These are phyloP conservation scores for Candida oleophila DNA, from an alignment of 805 yeast species.

Conservation along the genomic window DNA sequence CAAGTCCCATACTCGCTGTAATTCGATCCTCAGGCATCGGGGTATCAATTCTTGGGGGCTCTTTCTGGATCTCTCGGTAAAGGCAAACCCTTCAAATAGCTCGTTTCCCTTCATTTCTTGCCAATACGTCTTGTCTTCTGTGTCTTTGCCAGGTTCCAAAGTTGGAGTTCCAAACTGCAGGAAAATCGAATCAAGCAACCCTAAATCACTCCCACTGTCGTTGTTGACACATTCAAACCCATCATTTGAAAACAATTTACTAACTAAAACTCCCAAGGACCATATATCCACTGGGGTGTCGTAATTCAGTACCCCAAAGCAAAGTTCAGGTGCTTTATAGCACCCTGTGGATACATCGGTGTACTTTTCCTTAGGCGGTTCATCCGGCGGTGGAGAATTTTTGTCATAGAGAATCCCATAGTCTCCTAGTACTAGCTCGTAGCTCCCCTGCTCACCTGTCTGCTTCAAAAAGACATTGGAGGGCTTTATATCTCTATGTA, in stretches of 20 bases:
- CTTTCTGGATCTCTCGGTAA: neutral
- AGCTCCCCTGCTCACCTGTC: constrained; percentile 11
- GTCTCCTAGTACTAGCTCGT: constrained; percentile 50
- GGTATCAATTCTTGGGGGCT: constrained; percentile 13
- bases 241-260: constrained; percentile 43
- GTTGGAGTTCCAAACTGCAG: constrained; percentile 62
- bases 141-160: constrained; percentile 11
- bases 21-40: constrained; percentile 14
- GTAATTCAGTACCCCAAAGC: constrained; percentile 60
- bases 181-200: constrained; percentile 55
- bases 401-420: constrained; percentile 54
- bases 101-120: constrained; percentile 26
- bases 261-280: constrained; percentile 64
- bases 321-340: constrained; percentile 73
- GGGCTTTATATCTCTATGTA: constrained; percentile 44
- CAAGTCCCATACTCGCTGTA: constrained; percentile 28
- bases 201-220: constrained; percentile 50
- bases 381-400: constrained; percentile 20
- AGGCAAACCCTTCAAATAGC: constrained; percentile 2
- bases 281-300: constrained; percentile 63
- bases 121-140: constrained; percentile 23
- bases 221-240: constrained; percentile 32
- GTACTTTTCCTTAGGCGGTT: constrained; percentile 42
- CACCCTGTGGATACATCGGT: constrained; percentile 66
- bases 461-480: constrained; percentile 28